phyloP scores from a whole-genome alignment of 176 grass and related monocot genomes.

The Melocanna baccifera region DNA sequence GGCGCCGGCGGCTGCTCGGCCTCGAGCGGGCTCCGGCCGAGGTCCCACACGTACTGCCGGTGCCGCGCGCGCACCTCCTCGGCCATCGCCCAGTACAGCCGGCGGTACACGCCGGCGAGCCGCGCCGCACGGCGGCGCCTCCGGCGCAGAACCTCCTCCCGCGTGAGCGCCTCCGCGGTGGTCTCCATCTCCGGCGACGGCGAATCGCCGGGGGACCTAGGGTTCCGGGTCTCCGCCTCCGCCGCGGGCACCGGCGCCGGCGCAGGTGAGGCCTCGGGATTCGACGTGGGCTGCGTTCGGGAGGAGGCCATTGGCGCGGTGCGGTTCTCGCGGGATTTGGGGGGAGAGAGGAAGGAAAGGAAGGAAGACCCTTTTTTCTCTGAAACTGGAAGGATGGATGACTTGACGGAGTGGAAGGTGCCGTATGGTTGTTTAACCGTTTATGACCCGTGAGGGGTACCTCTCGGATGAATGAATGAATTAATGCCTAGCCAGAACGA shows the following conservation, averaged over 20 bases:
- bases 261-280: neutral
- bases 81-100: constrained; percentile 65
- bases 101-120: constrained; percentile 47
- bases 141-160: constrained; percentile 80
- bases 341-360: neutral
- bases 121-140: constrained; percentile 40
- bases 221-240: constrained; percentile 2
- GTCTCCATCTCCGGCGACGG: constrained; percentile 39
- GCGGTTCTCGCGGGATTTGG: neutral
- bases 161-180: constrained; percentile 60
- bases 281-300: neutral
- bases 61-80: constrained; percentile 76
- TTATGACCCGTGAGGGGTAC: neutral
- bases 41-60: constrained; percentile 73
- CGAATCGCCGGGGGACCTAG: constrained; percentile 7
- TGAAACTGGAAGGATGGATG: neutral
- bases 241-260: no score
- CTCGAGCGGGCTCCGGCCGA: constrained; percentile 66
- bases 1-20: constrained; percentile 19
- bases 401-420: neutral
- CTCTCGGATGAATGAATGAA: neutral
- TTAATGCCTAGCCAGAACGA: no score
- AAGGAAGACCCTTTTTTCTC: no score
- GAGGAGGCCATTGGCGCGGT: constrained; percentile 25
- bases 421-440: neutral